Evolutionary conservation across 306 rosid species (phyloP), one percentile per base, ranked within the genome.

Genomic region (Coriaria nepalensis): DNA sequence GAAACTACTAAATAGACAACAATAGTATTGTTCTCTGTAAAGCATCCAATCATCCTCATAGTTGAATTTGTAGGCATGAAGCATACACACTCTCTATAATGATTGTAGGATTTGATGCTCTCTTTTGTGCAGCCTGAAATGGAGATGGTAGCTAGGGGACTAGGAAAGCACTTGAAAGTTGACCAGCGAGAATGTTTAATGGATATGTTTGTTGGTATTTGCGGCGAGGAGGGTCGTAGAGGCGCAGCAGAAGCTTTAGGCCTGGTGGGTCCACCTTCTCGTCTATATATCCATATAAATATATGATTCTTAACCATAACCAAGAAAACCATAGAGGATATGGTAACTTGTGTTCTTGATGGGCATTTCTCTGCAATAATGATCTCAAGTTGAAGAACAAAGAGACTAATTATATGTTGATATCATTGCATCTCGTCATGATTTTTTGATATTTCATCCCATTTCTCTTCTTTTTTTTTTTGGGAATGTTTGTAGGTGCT

Each of bases 141-240:
- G 86, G 96, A 88, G 78, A 88, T 83, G 96, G 94, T 88, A 14
- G 80, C 83, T 14, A 79, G 76, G 36, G 93, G 96, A 61, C 52
- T 88, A 62, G 79, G 62, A 71, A 83, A 81, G 59, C 78, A 81
- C 75, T 73, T 83, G 72, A 81, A 76, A 71, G 52, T 74, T 37
- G 90, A 78, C 33, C 90, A 88, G 56, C 64, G 96, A 37, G 43
- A 78, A 62, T 77, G 68, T 67, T 79, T 88, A 37, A 66, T 88
- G 90, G 68, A 62, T 57, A 75, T 76, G 71, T 67, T 78, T 66
- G 63, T 58, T 15, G 75, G 74, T 45, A 67, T 76, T 53, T 83
- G 93, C 33, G 75, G 76, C 11, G 81, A 83, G 59, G 78, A 71
- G 40, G 68, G 72, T 66, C 81, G 35, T 37, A 67, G 56, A 49